phyloP scores from a whole-genome alignment of 1,139 yeast genomes.

The Debaryomyces nepalensis region DNA sequence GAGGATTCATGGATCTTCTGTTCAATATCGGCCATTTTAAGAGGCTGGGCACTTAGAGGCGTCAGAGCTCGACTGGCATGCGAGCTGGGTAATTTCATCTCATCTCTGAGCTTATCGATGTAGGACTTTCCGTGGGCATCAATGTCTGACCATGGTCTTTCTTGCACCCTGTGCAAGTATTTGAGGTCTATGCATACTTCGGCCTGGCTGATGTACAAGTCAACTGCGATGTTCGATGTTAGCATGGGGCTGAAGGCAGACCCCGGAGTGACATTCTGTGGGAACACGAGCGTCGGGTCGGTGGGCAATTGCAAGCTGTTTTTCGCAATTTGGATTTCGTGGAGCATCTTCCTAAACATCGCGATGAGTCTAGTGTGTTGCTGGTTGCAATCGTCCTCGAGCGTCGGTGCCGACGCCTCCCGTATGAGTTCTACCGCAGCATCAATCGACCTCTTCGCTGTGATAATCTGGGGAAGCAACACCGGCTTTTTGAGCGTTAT shows the following conservation, averaged over 20 bases:
- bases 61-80: constrained; percentile 14
- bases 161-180: constrained; percentile 40
- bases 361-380: constrained; percentile 28
- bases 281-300: constrained; percentile 48
- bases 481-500: constrained; percentile 36
- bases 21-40: constrained; percentile 27
- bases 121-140: constrained; percentile 41
- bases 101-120: constrained; percentile 47
- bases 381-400: constrained; percentile 16
- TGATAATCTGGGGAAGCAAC: constrained; percentile 37
- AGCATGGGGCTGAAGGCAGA: constrained; percentile 40
- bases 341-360: constrained; percentile 32
- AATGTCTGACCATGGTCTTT: constrained; percentile 50
- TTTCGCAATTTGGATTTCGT: constrained; percentile 40
- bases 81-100: constrained; percentile 39
- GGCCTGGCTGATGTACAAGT: constrained; percentile 49
- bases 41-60: constrained; percentile 19
- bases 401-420: constrained; percentile 18
- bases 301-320: constrained; percentile 46
- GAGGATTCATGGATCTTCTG: constrained; percentile 16
- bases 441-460: constrained; percentile 39
- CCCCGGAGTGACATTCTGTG: constrained; percentile 34
- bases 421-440: constrained; percentile 33
- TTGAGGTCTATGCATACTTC: constrained; percentile 51
- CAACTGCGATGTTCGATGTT: constrained; percentile 38